Evolutionary conservation across 1,139 yeast species (phyloP), one percentile per base, ranked within the genome.

Genomic region (Hansenula lynferdii): DNA sequence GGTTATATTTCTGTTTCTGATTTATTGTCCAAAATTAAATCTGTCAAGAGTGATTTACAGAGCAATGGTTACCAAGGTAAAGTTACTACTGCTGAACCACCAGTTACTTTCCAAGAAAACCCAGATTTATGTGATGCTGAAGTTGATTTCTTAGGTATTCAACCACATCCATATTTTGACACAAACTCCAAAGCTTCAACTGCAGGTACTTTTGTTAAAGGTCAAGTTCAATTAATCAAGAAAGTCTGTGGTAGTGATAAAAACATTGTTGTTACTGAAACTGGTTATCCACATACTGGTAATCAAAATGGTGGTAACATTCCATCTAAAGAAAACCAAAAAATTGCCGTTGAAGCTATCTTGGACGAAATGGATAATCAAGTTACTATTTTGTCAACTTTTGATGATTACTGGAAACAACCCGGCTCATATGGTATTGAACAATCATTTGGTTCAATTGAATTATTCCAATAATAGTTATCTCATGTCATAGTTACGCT

Each of bases 241-340:
- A 63, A 62, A 16, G 63, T 70, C 32, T 80, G 90, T 61, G 70
- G 71, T 24, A 24, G 26, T 27, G 65, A 69, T 28, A 71, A 74
- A 22, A 67, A 71, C 26, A 70, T 75, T 21, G 67, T 50, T 12
- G 75, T 82, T 38, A 81, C 95, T 14, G 97, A 89, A 64, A 86
- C 96, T 5, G 97, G 97, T 28, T 89, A 85, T 60, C 97, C 97
- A 47, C 77, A 81, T 48, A 65, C 69, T 31, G 97, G 97, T 50
- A 59, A 60, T 42, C 65, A 70, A 40, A 79, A 85, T 55, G 96
- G 96, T 41, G 63, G 64, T 36, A 85, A 89, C 51, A 75, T 78
- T 24, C 97, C 97, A 41, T 62, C 79, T 27, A 57, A 63, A 4
- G 84, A 58, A 8, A 87, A 87, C 64, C 97, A 89, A 66, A 57